Percentiles rank a stretch among this genome's conserved stretches.
Evolutionary conservation across 2,329 filamentous ascomycete genomes (phyloP).

Genomic region (Fusarium coffeatum): DNA sequence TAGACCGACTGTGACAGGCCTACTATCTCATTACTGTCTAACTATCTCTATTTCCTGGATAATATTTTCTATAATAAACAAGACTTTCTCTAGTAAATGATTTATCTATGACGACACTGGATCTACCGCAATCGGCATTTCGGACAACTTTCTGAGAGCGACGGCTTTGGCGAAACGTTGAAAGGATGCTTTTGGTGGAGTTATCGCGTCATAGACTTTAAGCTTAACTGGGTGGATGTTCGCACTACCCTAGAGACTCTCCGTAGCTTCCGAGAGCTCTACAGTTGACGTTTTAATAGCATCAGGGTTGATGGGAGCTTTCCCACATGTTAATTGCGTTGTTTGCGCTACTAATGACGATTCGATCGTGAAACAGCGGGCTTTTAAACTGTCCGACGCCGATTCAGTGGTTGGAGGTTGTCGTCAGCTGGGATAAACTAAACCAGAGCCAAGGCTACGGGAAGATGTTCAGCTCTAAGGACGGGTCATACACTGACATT

Average conservation of each 20-base stretch:
- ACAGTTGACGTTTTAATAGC: neutral
- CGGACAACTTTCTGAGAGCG: conserved; percentile 28
- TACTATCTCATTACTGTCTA: neutral
- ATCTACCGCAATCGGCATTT: conserved; percentile 25
- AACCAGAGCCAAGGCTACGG: neutral
- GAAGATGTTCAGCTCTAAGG: neutral
- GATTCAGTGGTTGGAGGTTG: neutral
- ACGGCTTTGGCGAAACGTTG: neutral
- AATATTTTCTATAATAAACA: conserved; percentile 13
- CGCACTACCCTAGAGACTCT: conserved; percentile 13
- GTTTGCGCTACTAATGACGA: conserved; percentile 6
- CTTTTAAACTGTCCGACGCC: conserved; percentile 12
- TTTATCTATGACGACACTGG: conserved; percentile 35
- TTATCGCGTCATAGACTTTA: conserved; percentile 35
- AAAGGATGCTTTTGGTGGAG: conserved; percentile 5
- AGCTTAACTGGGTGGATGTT: conserved; percentile 2
- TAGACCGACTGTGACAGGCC: neutral
- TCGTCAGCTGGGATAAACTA: neutral
- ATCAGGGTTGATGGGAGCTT: neutral
- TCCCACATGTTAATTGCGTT: neutral
- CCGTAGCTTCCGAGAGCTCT: neutral
- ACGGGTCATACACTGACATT: neutral
- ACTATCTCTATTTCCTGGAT: neutral
- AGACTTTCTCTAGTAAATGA: neutral
- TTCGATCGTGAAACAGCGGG: neutral